Base-by-base conservation (phyloP, 2,329 filamentous ascomycete species). In the Reticulascus tulasneorum region DNA sequence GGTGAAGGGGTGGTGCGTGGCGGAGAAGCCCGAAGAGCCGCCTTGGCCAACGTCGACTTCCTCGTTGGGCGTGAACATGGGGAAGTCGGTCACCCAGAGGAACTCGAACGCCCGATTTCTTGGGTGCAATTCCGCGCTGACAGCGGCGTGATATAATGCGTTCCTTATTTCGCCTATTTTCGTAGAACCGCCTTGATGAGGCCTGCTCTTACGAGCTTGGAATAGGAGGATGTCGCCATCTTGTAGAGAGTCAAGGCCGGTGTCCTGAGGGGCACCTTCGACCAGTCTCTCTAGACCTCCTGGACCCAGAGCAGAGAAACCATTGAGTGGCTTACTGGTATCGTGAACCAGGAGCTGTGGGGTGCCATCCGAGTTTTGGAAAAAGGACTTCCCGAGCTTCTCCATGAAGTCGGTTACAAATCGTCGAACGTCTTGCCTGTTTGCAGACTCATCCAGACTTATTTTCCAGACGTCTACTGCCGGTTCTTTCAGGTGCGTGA, bases 1-100 rank as follows among this genome's bases (percentile, higher is more conserved):
- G 0, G 93, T 98, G 62, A 98, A 98, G 0, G 93, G 93, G 57
- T 98, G 93, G 54, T 98, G 93, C 0, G 90, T 95, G 1, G 91
- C 82, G 9, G 83, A 79, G 51, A 97, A 80, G 5, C 90, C 89
- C 1, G 89, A 79, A 1, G 70, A 60, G 13, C 89, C 89, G 35
- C 86, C 88, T 63, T 97, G 90, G 3, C 88, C 88, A 0, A 86
- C 85, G 29, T 85, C 65, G 33, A 73, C 65, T 8, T 63, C 62
- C 33, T 75, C 79, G 34, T 74, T 75, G 0, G 83, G 86, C 2
- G 88, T 89, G 65, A 98, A 98, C 51, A 98, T 79, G 10, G 93
- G 93, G 55, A 98, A 98, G 41, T 91, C 80, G 1, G 76, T 84
- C 10, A 98, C 76, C 93, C 93, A 98, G 37, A 84, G 73, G 59